Percentiles rank a stretch among this genome's conserved stretches.
Conservation (phyloP, 371 early-diverging fungal species). For the Mortierella sp. region DNA sequence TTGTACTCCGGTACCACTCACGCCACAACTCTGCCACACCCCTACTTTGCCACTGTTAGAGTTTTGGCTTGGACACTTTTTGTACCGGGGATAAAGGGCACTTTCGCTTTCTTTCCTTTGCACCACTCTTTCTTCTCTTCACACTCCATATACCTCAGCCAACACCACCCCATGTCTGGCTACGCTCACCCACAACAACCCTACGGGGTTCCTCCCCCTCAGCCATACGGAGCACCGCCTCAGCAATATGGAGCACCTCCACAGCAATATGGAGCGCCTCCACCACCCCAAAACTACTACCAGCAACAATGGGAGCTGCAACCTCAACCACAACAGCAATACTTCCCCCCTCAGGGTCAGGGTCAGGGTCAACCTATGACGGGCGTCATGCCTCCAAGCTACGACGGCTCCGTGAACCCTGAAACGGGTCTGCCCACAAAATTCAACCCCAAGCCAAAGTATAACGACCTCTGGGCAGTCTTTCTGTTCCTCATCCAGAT, state of each 20-base stretch:
- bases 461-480: constrained; percentile 68
- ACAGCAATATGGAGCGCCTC: no score
- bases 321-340: constrained; percentile 16
- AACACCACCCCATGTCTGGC: constrained; percentile 10
- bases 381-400: constrained; percentile 26
- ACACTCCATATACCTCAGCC: background rate
- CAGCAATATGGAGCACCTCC: constrained; percentile 5
- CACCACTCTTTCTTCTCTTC: constrained; percentile 10
- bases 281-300: constrained; percentile 5
- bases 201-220: constrained; percentile 4
- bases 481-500: constrained; percentile 58
- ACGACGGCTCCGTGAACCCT: constrained; percentile 45
- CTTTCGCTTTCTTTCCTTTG: background rate
- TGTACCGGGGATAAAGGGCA: no score
- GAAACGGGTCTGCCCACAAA: constrained; percentile 47
- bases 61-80: no score
- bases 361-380: constrained; percentile 22
- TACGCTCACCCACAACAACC: constrained; percentile 18
- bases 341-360: constrained; percentile 27
- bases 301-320: constrained; percentile 27
- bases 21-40: no score
- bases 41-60: no score
- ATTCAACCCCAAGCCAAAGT: constrained; percentile 53
- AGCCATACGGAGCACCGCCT: constrained; percentile 31
- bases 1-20: no score